Evolutionary conservation across 1,284 basidiomycete genomes (phyloP).

Genomic region (Trametes polyzona): DNA sequence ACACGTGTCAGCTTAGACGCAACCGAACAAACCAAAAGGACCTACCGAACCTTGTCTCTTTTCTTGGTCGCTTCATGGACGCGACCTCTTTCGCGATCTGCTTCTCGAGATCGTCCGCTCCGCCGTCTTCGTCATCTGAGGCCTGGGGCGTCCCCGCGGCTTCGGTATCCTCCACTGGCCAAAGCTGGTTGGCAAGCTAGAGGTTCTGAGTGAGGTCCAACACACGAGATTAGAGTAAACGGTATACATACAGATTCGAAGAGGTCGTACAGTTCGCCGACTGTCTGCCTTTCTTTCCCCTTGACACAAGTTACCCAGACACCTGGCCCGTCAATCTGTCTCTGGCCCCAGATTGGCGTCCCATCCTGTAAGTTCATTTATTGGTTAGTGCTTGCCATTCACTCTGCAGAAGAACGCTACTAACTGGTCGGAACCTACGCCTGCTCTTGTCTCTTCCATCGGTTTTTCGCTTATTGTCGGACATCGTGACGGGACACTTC

Average conservation of each 20-base stretch:
- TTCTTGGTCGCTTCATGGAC: slow-evolving; percentile 66
- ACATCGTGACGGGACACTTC: slow-evolving; percentile 16
- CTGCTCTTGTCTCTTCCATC: slow-evolving; percentile 31
- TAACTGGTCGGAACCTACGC: slow-evolving; percentile 31
- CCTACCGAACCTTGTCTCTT: slow-evolving; percentile 68
- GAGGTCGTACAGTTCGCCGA: slow-evolving; percentile 76
- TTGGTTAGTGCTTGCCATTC: background rate
- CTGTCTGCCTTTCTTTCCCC: slow-evolving; percentile 77
- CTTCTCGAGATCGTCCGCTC: slow-evolving; percentile 60
- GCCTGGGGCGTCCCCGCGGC: slow-evolving; percentile 25
- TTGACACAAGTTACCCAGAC: slow-evolving; percentile 83
- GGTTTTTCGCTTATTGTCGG: slow-evolving; percentile 31
- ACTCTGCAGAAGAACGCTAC: background rate
- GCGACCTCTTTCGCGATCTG: slow-evolving; percentile 73
- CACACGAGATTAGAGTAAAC: background rate
- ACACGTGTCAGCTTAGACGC: slow-evolving; percentile 9
- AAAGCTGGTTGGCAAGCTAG: slow-evolving; percentile 71
- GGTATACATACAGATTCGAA: slow-evolving; percentile 67
- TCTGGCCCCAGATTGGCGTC: slow-evolving; percentile 64
- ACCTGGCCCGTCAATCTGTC: slow-evolving; percentile 73
- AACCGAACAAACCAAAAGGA: slow-evolving; percentile 7
- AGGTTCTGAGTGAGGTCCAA: background rate
- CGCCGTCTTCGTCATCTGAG: slow-evolving; percentile 39
- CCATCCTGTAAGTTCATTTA: too few relatives aligned
- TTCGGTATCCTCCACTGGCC: slow-evolving; percentile 48